A percentile compares a stretch with the other conserved stretches of the same genome.
Conservation (phyloP, 2,329 filamentous ascomycete genomes). For the Fusarium hainanense region DNA sequence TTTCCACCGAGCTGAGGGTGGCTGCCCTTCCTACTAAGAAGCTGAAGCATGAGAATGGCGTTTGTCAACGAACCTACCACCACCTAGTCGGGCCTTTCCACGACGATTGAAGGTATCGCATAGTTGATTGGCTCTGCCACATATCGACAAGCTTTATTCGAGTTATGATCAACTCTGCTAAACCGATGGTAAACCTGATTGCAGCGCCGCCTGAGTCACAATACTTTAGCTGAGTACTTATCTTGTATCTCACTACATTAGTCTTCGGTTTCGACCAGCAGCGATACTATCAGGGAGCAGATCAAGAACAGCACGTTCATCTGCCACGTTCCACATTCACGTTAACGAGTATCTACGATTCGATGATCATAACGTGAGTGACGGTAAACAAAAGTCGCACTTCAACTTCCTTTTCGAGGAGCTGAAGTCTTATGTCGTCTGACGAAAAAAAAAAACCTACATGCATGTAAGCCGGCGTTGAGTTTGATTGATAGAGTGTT, state of each 20-base stretch:
- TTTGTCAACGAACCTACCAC: neutral
- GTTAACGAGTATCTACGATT: constrained; percentile 3
- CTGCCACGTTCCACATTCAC: neutral
- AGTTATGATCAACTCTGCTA: neutral
- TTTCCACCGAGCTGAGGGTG: constrained; percentile 73
- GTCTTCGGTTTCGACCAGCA: neutral
- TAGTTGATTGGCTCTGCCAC: neutral
- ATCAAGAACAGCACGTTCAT: neutral
- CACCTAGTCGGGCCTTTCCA: neutral
- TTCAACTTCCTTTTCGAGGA: neutral
- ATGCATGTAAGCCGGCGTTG: constrained; percentile 34
- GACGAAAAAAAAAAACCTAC: constrained; percentile 14
- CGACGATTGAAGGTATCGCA: neutral
- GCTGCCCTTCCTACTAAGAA: constrained; percentile 65
- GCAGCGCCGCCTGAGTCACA: neutral
- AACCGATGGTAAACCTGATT: neutral
- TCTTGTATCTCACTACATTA: neutral
- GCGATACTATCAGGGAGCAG: neutral
- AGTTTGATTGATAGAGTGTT: constrained; percentile 22
- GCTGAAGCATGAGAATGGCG: neutral
- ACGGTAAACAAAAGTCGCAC: neutral
- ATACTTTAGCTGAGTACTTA: neutral
- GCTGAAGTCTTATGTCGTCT: constrained; percentile 7
- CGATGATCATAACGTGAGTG: constrained; percentile 1
- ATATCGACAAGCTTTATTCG: neutral